Conservation (phyloP, 148 eudicot species). For the Rhododendron mucronatum region DNA sequence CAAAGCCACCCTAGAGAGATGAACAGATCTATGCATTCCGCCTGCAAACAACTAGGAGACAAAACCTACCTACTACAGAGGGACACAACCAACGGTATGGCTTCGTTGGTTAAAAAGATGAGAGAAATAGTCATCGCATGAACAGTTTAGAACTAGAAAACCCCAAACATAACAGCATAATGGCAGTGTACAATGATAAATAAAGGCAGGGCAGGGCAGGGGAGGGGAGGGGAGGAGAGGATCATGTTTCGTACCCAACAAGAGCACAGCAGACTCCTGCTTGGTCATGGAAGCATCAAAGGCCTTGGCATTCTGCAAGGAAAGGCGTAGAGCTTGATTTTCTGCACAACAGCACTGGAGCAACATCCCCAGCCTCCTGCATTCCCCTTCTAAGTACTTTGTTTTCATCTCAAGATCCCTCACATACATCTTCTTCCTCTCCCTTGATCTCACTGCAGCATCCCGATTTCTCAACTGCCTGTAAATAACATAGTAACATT, state of each 20-base stretch:
- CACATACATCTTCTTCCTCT: slow-evolving; percentile 85
- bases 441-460: slow-evolving; percentile 91
- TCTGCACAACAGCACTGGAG: slow-evolving; percentile 85
- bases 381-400: slow-evolving; percentile 80
- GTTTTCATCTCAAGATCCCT: slow-evolving; percentile 85
- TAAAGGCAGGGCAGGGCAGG: not conserved
- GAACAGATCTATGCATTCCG: not conserved
- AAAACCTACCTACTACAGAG: not conserved
- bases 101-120: not conserved
- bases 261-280: slow-evolving; percentile 99
- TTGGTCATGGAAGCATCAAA: slow-evolving; percentile 74
- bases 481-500: slow-evolving; percentile 1
- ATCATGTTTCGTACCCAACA: slow-evolving; percentile 58
- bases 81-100: not conserved
- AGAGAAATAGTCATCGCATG: not conserved
- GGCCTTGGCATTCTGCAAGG: slow-evolving; percentile 61
- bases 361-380: slow-evolving; percentile 73
- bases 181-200: not conserved
- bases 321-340: slow-evolving; percentile 78
- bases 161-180: not conserved
- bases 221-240: not conserved
- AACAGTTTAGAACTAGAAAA: not conserved
- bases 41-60: not conserved
- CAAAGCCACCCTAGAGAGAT: not conserved
- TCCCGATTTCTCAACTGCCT: slow-evolving; percentile 89